Evolutionary conservation across 169 alveolate species (phyloP).

Genomic region (Babesia bigemina): DNA sequence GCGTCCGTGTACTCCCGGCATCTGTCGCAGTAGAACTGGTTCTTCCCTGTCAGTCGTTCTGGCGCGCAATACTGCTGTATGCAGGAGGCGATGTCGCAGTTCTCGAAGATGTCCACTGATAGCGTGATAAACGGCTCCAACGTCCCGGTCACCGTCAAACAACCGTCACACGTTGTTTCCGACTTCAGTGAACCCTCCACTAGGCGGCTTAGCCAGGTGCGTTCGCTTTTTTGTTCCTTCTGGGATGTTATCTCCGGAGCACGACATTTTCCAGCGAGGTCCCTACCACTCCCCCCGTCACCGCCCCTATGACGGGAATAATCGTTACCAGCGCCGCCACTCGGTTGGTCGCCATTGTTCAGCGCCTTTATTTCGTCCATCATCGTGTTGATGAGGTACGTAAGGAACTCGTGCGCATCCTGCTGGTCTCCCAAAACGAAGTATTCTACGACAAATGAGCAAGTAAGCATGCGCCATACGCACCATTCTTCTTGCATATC

Average conservation of each 20-base stretch:
- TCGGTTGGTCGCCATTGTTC: conserved; percentile 5
- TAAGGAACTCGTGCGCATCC: conserved; percentile 66
- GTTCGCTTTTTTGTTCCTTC: background rate
- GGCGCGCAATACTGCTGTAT: conserved; percentile 45
- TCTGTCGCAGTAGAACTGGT: conserved; percentile 50
- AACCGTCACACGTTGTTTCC: conserved; percentile 54
- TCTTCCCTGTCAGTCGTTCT: conserved; percentile 42
- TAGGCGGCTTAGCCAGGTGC: conserved; percentile 53
- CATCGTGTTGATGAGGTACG: conserved; percentile 49
- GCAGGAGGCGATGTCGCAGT: conserved; percentile 37
- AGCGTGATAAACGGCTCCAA: conserved; percentile 61
- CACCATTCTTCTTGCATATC: conserved; percentile 45
- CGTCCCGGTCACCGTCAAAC: conserved; percentile 29
- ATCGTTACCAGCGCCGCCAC: background rate
- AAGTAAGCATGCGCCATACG: background rate
- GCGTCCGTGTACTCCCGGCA: conserved; percentile 52
- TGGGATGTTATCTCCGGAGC: background rate
- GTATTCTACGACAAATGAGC: conserved; percentile 6
- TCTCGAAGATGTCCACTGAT: conserved; percentile 57
- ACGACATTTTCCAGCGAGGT: background rate
- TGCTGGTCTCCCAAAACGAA: conserved; percentile 61
- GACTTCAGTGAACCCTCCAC: conserved; percentile 53
- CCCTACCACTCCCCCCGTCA: background rate
- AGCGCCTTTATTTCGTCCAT: conserved; percentile 49
- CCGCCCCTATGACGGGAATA: background rate